phyloP scores from a whole-genome alignment of 2,329 filamentous ascomycete species.

The Talaromyces sp. region DNA sequence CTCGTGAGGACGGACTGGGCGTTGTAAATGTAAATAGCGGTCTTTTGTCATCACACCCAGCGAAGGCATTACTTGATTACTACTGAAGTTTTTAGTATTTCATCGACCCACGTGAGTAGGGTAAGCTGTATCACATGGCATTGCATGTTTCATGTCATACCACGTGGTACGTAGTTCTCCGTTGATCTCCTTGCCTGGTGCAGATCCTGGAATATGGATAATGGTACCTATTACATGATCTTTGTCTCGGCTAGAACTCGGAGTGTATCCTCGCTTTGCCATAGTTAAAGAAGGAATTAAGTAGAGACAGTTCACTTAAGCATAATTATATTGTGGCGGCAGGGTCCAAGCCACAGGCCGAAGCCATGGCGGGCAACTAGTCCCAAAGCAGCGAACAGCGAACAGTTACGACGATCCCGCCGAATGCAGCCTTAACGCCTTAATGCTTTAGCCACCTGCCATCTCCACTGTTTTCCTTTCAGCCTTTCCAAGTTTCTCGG shows the following conservation, averaged over 20 bases:
- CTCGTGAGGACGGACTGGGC: conserved; percentile 1
- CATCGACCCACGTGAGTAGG: background rate
- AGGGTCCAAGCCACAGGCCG: background rate
- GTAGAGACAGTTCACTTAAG: background rate
- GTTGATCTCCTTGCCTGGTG: background rate
- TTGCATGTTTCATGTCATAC: background rate
- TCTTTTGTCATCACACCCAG: background rate
- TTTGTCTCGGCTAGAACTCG: background rate
- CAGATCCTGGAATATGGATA: background rate
- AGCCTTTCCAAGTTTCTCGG: background rate
- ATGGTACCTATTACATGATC: background rate
- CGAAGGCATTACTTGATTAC: background rate
- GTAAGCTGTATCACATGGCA: background rate
- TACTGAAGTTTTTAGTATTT: background rate
- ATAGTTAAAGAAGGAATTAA: background rate
- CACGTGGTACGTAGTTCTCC: background rate
- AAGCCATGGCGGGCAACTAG: background rate
- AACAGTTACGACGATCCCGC: background rate
- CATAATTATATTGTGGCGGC: background rate
- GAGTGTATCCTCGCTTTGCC: background rate
- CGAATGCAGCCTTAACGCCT: background rate
- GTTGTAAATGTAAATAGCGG: conserved; percentile 8
- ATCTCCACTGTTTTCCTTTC: conserved; percentile 2
- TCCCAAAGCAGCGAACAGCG: background rate
- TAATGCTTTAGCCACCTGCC: background rate